phyloP scores from a whole-genome alignment of 257 asterid species.

The Scutellaria barbata region DNA sequence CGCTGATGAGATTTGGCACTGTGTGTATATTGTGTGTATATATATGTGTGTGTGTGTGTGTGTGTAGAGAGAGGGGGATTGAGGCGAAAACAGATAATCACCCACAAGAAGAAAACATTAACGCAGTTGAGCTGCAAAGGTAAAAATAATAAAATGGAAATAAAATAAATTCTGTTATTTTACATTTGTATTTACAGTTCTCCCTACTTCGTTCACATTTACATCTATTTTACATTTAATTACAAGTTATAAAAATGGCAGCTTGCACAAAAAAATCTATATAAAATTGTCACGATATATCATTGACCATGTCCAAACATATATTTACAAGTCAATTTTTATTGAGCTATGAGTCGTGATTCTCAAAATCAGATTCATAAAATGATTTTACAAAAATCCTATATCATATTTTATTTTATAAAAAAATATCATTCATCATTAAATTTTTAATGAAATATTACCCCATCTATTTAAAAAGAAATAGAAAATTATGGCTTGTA shows the following conservation, averaged over 20 bases:
- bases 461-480: no score
- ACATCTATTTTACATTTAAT: background rate
- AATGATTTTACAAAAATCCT: no score
- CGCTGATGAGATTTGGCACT: constrained; percentile 58
- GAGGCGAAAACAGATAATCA: constrained; percentile 28
- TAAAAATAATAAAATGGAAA: constrained; percentile 21
- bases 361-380: no score
- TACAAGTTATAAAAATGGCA: background rate
- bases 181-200: background rate
- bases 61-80: no score
- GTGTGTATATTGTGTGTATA: constrained; percentile 37
- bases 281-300: no score
- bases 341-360: no score
- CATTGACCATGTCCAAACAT: no score
- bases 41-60: constrained; percentile 35
- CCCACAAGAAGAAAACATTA: constrained; percentile 28
- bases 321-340: no score
- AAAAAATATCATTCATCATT: no score
- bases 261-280: background rate
- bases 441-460: no score
- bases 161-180: background rate
- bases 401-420: no score
- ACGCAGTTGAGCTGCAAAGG: constrained; percentile 21
- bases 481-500: no score
- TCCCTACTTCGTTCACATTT: background rate